A percentile compares a stretch with the other conserved stretches of the same genome.
phyloP scores from a whole-genome alignment of 345 rosid genomes.

The Gossypium stocksii region DNA sequence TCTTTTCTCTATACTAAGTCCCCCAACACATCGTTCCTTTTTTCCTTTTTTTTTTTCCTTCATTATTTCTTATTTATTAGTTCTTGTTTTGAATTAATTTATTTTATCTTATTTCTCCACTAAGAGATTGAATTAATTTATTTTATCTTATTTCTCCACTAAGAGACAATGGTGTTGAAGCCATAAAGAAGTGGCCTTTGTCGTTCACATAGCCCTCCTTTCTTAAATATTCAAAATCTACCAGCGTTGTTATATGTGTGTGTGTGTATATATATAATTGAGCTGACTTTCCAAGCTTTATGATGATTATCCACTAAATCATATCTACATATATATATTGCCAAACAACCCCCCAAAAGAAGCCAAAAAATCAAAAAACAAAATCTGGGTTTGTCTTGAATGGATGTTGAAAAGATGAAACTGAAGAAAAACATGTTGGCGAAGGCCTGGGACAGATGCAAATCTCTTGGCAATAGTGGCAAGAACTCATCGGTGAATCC shows the following conservation, averaged over 20 bases:
- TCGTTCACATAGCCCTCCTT: background rate
- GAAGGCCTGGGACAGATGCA: constrained; percentile 63
- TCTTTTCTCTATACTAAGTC: background rate
- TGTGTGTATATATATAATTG: background rate
- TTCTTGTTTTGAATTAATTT: background rate
- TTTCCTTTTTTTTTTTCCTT: background rate
- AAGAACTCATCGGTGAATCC: constrained; percentile 8
- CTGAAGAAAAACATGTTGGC: constrained; percentile 39
- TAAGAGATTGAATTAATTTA: too few species aligned
- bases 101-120: background rate
- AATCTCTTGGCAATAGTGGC: constrained; percentile 29
- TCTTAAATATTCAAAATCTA: constrained; percentile 19
- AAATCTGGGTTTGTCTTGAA: background rate
- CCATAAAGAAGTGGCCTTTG: background rate
- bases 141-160: background rate
- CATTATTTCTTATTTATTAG: background rate
- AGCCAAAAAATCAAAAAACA: background rate
- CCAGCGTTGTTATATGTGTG: background rate
- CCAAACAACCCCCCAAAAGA: background rate
- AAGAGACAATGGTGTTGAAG: background rate
- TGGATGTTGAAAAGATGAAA: constrained; percentile 33
- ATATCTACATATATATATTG: background rate
- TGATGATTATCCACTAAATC: constrained; percentile 10
- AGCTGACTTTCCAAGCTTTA: constrained; percentile 14
- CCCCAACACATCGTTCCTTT: background rate